These are phyloP conservation scores for Diddensiella santjacobensis DNA, from an alignment of 805 yeast genomes.

Conservation along the genomic window DNA sequence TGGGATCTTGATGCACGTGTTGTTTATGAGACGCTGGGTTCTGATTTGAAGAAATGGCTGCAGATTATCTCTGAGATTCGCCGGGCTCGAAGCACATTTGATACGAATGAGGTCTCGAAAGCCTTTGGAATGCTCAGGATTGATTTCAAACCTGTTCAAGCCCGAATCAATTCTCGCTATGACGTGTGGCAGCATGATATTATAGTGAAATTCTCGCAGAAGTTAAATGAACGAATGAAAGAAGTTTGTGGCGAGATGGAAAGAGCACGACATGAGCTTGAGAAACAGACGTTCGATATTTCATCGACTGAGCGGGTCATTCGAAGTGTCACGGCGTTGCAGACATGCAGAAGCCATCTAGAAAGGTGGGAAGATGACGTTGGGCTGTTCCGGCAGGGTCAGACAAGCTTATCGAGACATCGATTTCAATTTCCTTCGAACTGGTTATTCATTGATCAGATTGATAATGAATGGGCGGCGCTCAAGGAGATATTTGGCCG, in stretches of 20 bases:
- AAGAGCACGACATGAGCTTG: constrained; percentile 37
- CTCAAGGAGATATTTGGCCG: constrained; percentile 38
- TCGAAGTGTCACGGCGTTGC: constrained; percentile 39
- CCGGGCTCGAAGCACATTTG: constrained; percentile 45
- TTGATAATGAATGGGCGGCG: constrained; percentile 47
- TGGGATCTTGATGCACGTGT: constrained; percentile 53
- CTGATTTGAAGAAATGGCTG: constrained; percentile 47
- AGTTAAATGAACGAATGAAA: constrained; percentile 34
- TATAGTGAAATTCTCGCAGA: constrained; percentile 39
- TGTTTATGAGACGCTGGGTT: constrained; percentile 36
- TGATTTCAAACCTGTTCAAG: constrained; percentile 51
- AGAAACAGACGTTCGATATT: constrained; percentile 34
- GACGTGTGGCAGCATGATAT: constrained; percentile 55
- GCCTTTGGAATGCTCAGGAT: constrained; percentile 43
- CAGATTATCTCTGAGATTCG: constrained; percentile 43
- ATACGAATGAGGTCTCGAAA: constrained; percentile 41
- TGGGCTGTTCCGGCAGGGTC: constrained; percentile 35
- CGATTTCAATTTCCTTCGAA: constrained; percentile 46
- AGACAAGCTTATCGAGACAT: constrained; percentile 40
- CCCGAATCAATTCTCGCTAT: constrained; percentile 49
- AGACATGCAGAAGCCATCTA: constrained; percentile 29
- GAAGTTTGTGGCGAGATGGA: constrained; percentile 34
- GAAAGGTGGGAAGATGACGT: constrained; percentile 26
- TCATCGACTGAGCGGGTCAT: constrained; percentile 40
- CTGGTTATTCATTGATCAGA: constrained; percentile 63